These are phyloP conservation scores for Posidonia oceanica DNA, from an alignment of 116 monocot species.

Conservation along the genomic window DNA sequence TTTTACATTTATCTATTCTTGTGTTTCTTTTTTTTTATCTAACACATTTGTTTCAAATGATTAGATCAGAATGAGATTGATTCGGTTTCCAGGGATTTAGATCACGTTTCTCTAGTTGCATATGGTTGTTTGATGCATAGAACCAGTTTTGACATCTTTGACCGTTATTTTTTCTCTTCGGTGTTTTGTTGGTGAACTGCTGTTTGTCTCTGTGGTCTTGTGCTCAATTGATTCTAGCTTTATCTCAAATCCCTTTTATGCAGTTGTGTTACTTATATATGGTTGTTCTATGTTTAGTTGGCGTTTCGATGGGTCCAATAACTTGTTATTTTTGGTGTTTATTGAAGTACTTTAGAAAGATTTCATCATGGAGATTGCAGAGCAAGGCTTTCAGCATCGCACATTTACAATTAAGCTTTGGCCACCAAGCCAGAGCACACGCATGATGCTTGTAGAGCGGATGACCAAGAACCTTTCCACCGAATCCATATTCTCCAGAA, in stretches of 20 bases:
- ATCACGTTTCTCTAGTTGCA: too few species aligned
- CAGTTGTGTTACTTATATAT: background rate
- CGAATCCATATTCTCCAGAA: constrained; percentile 65
- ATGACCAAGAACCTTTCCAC: constrained; percentile 70
- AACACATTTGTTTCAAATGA: too few species aligned
- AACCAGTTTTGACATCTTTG: too few species aligned
- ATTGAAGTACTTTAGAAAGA: background rate
- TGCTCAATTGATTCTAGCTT: background rate
- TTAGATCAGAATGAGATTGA: too few species aligned
- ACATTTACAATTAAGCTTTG: constrained; percentile 71
- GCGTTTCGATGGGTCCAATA: background rate
- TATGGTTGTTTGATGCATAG: too few species aligned
- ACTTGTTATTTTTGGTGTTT: too few species aligned
- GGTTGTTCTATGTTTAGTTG: background rate
- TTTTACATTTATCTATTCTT: too few species aligned
- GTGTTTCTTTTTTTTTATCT: too few species aligned
- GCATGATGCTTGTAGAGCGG: constrained; percentile 55
- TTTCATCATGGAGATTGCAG: constrained; percentile 1
- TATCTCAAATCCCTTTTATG: background rate
- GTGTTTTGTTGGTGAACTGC: too few species aligned
- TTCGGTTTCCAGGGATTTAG: too few species aligned
- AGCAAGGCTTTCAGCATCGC: constrained; percentile 21
- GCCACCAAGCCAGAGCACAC: constrained; percentile 66
- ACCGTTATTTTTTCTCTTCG: too few species aligned
- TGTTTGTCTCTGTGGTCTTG: too few species aligned